Conservation (phyloP, 2,329 filamentous ascomycete species). For the Meredithiella fracta region DNA sequence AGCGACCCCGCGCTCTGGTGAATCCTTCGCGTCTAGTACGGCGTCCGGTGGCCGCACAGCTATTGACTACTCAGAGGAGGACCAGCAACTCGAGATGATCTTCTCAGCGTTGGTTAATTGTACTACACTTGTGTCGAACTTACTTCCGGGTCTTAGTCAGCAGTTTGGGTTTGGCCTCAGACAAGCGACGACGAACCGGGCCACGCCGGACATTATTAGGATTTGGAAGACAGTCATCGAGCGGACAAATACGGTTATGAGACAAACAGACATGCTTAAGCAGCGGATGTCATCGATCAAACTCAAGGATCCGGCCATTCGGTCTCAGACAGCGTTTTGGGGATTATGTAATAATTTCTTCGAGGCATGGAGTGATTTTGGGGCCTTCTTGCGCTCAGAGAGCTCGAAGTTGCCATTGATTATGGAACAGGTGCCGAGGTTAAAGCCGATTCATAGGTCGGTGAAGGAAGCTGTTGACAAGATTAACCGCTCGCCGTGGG, state of each 20-base stretch:
- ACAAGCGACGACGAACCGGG: slow-evolving; percentile 42
- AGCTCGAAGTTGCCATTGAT: slow-evolving; percentile 35
- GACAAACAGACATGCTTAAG: slow-evolving; percentile 58
- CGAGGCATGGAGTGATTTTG: slow-evolving; percentile 52
- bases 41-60: slow-evolving; percentile 32
- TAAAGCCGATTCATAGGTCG: slow-evolving; percentile 66
- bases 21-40: slow-evolving; percentile 51
- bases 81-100: slow-evolving; percentile 66
- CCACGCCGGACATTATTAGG: slow-evolving; percentile 38
- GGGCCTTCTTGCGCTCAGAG: slow-evolving; percentile 38
- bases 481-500: slow-evolving; percentile 47
- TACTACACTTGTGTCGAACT: slow-evolving; percentile 54
- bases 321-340: slow-evolving; percentile 47
- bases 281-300: slow-evolving; percentile 62
- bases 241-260: slow-evolving; percentile 53
- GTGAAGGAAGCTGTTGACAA: slow-evolving; percentile 65
- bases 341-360: slow-evolving; percentile 60
- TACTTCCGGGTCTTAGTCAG: slow-evolving; percentile 50
- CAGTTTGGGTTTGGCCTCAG: slow-evolving; percentile 51
- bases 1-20: slow-evolving; percentile 66
- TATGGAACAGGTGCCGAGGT: slow-evolving; percentile 52
- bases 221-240: slow-evolving; percentile 56
- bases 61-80: slow-evolving; percentile 56
- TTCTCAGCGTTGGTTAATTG: slow-evolving; percentile 60
- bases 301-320: slow-evolving; percentile 64